Evolutionary conservation across 306 rosid genomes (phyloP).

Genomic region (Citrullus amarus): DNA sequence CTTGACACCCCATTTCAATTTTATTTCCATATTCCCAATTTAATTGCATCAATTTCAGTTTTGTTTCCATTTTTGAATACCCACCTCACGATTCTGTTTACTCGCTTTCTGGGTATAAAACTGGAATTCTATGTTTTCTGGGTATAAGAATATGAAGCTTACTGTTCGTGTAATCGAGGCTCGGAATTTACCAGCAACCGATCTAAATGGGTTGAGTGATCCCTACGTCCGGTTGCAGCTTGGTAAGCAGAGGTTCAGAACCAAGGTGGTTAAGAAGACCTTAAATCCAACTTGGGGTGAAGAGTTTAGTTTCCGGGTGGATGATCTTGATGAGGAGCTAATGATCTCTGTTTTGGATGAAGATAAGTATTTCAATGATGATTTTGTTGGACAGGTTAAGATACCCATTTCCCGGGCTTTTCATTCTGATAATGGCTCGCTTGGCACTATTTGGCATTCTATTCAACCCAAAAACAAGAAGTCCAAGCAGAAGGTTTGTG

Average conservation of each 20-base stretch:
- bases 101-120: neutral
- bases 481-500: constrained; percentile 64
- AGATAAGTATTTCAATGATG: constrained; percentile 73
- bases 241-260: constrained; percentile 67
- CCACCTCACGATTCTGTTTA: neutral
- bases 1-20: neutral
- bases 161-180: constrained; percentile 74
- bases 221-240: constrained; percentile 66
- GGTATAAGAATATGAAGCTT: constrained; percentile 45
- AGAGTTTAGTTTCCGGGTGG: constrained; percentile 65
- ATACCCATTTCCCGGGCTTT: constrained; percentile 54
- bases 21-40: neutral
- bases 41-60: neutral
- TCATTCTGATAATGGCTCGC: constrained; percentile 45
- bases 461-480: constrained; percentile 58
- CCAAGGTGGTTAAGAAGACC: constrained; percentile 69
- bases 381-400: constrained; percentile 50
- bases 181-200: constrained; percentile 41
- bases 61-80: neutral
- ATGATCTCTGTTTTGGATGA: constrained; percentile 60
- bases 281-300: constrained; percentile 73
- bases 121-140: neutral
- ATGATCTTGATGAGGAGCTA: constrained; percentile 56
- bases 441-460: constrained; percentile 62
- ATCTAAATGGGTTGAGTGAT: constrained; percentile 53